Evolutionary conservation across 345 rosid species (phyloP).

Genomic region (Anacardium occidentale): DNA sequence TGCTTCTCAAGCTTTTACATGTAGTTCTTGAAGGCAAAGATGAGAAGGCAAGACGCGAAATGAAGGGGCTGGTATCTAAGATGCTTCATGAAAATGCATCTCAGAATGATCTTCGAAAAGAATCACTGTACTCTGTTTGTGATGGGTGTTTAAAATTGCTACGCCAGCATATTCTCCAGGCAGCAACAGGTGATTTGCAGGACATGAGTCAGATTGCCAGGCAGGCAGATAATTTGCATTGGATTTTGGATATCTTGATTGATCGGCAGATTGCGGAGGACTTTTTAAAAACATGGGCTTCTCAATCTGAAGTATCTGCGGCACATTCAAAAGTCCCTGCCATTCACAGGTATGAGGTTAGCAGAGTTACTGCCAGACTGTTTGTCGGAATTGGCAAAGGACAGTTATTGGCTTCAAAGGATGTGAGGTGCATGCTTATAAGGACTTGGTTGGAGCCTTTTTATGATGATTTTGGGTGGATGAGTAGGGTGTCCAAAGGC

Average conservation of each 20-base stretch:
- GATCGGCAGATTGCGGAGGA: slow-evolving; percentile 96
- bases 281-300: slow-evolving; percentile 82
- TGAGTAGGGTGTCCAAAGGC: slow-evolving; percentile 92
- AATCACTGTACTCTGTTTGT: slow-evolving; percentile 81
- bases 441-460: slow-evolving; percentile 93
- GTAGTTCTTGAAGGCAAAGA: slow-evolving; percentile 97
- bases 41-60: slow-evolving; percentile 94
- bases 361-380: slow-evolving; percentile 84
- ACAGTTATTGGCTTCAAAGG: slow-evolving; percentile 80
- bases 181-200: slow-evolving; percentile 62
- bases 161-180: slow-evolving; percentile 53
- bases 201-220: slow-evolving; percentile 76
- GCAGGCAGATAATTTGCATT: slow-evolving; percentile 91
- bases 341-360: slow-evolving; percentile 78
- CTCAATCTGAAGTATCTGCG: slow-evolving; percentile 68
- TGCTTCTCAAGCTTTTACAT: slow-evolving; percentile 78
- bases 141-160: slow-evolving; percentile 80
- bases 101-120: slow-evolving; percentile 82
- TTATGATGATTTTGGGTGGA: slow-evolving; percentile 96
- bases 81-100: slow-evolving; percentile 96
- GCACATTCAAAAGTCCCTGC: slow-evolving; percentile 78
- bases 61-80: slow-evolving; percentile 88
- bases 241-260: slow-evolving; percentile 90
- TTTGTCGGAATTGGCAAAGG: slow-evolving; percentile 98
- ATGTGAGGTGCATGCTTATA: slow-evolving; percentile 67